phyloP scores from a whole-genome alignment of 441 rosid genomes.

The Pelargonium fulgidum region DNA sequence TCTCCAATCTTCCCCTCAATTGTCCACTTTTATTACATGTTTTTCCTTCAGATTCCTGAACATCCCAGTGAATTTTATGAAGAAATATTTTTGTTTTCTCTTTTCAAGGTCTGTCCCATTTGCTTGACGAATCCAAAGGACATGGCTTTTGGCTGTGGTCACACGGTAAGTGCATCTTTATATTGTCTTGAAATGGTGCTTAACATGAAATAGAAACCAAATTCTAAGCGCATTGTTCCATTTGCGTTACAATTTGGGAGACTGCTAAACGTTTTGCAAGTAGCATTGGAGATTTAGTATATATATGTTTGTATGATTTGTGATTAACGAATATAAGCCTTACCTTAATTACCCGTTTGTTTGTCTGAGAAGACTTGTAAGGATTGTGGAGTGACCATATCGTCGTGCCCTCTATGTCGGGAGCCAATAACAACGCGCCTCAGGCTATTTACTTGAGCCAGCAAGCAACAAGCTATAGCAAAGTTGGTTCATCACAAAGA shows the following conservation, averaged over 20 bases:
- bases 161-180: conserved; percentile 41
- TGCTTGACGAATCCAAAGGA: conserved; percentile 83
- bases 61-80: not conserved
- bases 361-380: conserved; percentile 62
- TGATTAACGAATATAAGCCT: too few species aligned
- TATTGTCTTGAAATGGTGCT: not conserved
- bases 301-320: too few species aligned
- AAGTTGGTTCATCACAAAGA: not conserved
- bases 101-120: conserved; percentile 77
- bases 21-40: too few species aligned
- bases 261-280: too few species aligned
- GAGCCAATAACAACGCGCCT: conserved; percentile 63
- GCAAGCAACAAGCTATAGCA: too few species aligned
- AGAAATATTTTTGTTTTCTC: not conserved
- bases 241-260: too few species aligned
- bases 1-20: not conserved
- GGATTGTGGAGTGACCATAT: conserved; percentile 57
- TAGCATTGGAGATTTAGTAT: too few species aligned
- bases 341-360: not conserved
- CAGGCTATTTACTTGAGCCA: conserved; percentile 48
- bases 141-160: conserved; percentile 97
- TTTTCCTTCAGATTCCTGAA: conserved; percentile 1
- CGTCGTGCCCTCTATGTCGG: conserved; percentile 67
- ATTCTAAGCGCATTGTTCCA: too few species aligned
- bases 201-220: not conserved